phyloP scores from a whole-genome alignment of 2,329 filamentous ascomycete species.

The Cordyceps javanica region DNA sequence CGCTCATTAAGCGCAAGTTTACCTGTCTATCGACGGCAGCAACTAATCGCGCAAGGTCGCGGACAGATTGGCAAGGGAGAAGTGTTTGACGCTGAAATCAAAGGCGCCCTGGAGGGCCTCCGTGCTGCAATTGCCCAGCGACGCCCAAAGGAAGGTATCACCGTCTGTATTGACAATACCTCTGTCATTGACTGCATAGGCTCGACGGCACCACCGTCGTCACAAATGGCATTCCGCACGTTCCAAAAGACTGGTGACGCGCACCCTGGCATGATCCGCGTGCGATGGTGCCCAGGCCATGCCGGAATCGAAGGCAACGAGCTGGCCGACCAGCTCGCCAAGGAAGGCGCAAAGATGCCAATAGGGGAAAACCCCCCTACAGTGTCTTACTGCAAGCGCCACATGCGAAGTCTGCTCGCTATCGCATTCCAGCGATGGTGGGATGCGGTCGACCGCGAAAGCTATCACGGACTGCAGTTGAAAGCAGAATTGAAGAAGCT shows the following conservation, averaged over 20 bases:
- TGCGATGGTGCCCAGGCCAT: slow-evolving; percentile 4
- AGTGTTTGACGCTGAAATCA: slow-evolving; percentile 9
- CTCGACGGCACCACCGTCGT: neutral
- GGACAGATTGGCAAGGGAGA: slow-evolving; percentile 3
- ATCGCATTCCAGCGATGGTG: slow-evolving; percentile 3
- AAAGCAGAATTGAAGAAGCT: neutral
- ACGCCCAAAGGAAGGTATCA: neutral
- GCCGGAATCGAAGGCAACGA: slow-evolving; percentile 5
- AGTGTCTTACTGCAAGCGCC: slow-evolving; percentile 1
- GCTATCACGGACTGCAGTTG: neutral
- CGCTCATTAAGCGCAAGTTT: too few relatives aligned
- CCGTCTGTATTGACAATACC: slow-evolving; percentile 10
- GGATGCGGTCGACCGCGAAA: neutral
- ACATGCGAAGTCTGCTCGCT: neutral
- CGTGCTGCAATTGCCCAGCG: neutral
- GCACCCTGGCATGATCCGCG: neutral
- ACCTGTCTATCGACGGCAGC: neutral
- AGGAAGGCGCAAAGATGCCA: slow-evolving; percentile 8
- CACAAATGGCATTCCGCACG: neutral
- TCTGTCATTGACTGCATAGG: slow-evolving; percentile 7
- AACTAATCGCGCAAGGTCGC: neutral
- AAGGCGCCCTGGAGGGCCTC: neutral
- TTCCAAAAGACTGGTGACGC: neutral
- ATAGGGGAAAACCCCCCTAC: neutral
- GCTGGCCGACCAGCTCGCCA: slow-evolving; percentile 8